A percentile compares a stretch with the other conserved stretches of the same genome.
These are phyloP conservation scores for Kernera saxatilis DNA, from an alignment of 345 rosid genomes.

Conservation along the genomic window DNA sequence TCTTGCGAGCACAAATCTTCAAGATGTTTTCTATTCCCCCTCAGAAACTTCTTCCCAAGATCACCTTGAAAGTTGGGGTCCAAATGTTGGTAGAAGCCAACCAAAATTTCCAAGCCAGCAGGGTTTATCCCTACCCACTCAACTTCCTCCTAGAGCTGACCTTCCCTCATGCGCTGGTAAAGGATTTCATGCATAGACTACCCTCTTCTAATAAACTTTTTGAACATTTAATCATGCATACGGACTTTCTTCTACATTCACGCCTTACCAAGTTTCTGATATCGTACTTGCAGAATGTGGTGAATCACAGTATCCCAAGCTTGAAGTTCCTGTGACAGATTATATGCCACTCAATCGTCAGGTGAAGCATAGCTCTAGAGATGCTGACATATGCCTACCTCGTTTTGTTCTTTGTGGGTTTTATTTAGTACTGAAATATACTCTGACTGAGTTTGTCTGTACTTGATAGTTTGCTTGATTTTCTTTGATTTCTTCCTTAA, in stretches of 20 bases:
- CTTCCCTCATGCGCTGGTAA: conserved; percentile 84
- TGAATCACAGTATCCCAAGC: conserved; percentile 65
- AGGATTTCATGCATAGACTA: neutral
- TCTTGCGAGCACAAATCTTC: neutral
- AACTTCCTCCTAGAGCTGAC: conserved; percentile 88
- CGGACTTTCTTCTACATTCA: neutral
- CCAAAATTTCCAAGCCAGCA: conserved; percentile 48
- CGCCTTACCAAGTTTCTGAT: neutral
- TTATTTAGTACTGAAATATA: too few species aligned
- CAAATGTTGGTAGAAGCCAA: conserved; percentile 43
- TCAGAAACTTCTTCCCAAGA: conserved; percentile 58
- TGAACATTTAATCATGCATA: neutral
- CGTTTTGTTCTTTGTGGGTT: neutral
- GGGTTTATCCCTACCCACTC: conserved; percentile 60
- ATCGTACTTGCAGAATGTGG: conserved; percentile 49
- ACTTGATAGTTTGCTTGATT: neutral
- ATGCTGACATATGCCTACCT: neutral
- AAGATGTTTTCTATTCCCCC: conserved; percentile 7
- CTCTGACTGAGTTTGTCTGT: neutral
- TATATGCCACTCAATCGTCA: conserved; percentile 55
- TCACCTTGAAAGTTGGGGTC: conserved; percentile 17
- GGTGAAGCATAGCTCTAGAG: conserved; percentile 8
- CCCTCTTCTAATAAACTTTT: neutral
- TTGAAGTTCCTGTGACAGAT: conserved; percentile 66
- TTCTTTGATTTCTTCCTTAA: neutral